A percentile compares a stretch with the other conserved stretches of the same genome.
These are phyloP conservation scores for Penicillium fimorum DNA, from an alignment of 495 filamentous ascomycete genomes.

Conservation along the genomic window DNA sequence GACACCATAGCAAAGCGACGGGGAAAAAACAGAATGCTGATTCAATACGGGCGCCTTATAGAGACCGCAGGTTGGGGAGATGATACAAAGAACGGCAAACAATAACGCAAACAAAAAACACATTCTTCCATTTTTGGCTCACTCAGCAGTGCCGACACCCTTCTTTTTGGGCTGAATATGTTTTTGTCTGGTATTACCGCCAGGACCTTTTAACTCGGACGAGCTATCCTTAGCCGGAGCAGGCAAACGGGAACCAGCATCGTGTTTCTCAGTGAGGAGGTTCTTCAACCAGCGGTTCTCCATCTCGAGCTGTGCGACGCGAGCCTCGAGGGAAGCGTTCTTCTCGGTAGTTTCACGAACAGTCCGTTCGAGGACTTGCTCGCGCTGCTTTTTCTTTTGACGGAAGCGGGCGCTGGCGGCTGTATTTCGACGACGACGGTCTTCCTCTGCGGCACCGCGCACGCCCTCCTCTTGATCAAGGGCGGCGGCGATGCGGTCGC, in stretches of 20 bases:
- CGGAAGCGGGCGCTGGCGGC: constrained; percentile 93
- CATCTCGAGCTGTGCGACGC: constrained; percentile 83
- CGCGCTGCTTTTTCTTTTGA: constrained; percentile 98
- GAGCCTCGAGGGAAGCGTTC: constrained; percentile 71
- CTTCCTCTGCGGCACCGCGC: constrained; percentile 88
- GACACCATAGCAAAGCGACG: constrained; percentile 4
- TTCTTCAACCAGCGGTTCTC: constrained; percentile 98
- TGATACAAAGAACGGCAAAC: constrained; percentile 19
- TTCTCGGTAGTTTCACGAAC: constrained; percentile 91
- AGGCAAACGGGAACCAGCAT: constrained; percentile 30
- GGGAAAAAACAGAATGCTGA: constrained; percentile 9
- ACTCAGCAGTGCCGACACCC: constrained; percentile 46
- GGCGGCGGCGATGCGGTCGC: constrained; percentile 44
- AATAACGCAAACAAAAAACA: constrained; percentile 11
- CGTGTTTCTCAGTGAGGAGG: constrained; percentile 89
- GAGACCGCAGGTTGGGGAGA: constrained; percentile 13
- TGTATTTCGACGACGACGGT: constrained; percentile 95
- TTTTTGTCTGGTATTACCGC: constrained; percentile 36
- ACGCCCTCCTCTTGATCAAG: constrained; percentile 46
- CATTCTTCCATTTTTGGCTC: constrained; percentile 27
- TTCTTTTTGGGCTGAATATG: constrained; percentile 51
- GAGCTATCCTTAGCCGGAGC: constrained; percentile 32
- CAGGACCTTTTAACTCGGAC: constrained; percentile 25
- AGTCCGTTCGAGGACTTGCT: constrained; percentile 85
- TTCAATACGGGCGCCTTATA: constrained; percentile 7